These are phyloP conservation scores for Penicillium expansum DNA, from an alignment of 2,329 filamentous ascomycete genomes.

Conservation along the genomic window DNA sequence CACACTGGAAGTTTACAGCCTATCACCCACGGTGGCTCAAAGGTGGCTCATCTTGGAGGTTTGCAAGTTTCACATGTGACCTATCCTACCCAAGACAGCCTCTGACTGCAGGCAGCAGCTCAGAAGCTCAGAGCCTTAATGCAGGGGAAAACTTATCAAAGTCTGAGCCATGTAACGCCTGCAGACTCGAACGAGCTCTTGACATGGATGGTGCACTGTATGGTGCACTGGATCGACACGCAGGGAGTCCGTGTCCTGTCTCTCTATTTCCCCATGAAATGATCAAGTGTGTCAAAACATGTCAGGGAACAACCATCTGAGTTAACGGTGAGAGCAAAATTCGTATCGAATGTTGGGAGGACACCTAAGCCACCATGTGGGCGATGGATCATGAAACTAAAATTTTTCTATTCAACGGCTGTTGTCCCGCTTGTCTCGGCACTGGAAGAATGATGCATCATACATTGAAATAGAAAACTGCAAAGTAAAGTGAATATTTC, in stretches of 20 bases:
- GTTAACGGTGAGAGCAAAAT: neutral
- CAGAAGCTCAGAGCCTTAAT: neutral
- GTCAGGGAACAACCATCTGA: neutral
- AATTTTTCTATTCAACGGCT: neutral
- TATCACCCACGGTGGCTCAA: neutral
- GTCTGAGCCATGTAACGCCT: neutral
- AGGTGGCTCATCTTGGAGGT: neutral
- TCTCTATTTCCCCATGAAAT: neutral
- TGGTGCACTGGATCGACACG: neutral
- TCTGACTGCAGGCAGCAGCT: neutral
- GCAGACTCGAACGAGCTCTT: neutral
- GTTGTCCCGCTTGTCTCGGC: neutral
- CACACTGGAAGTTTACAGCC: neutral
- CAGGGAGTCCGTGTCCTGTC: neutral
- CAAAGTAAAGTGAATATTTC: neutral
- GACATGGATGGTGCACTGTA: neutral
- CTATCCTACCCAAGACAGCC: neutral
- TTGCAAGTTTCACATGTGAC: neutral
- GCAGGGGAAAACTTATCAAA: conserved; percentile 3
- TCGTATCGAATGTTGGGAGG: neutral
- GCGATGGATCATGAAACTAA: neutral
- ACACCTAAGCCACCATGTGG: neutral
- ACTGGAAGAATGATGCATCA: conserved; percentile 13
- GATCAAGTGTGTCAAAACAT: neutral
- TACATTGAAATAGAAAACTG: conserved; percentile 14